Evolutionary conservation across 2,329 filamentous ascomycete species (phyloP).

Genomic region (Nemania sp.): DNA sequence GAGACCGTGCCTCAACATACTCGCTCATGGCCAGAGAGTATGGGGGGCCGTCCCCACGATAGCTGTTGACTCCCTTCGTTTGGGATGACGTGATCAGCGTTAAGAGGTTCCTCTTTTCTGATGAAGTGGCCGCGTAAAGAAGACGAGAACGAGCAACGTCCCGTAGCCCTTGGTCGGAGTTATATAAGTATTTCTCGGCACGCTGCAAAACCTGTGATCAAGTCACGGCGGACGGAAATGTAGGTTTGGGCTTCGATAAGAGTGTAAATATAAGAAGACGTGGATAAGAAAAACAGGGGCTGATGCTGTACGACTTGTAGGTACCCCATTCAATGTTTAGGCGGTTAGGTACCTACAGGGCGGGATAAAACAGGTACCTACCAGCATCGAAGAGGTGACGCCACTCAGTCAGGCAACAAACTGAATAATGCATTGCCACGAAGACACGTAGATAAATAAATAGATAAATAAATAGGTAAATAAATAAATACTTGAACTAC

Average conservation of each 20-base stretch:
- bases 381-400: not conserved
- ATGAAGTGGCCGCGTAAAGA: not conserved
- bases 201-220: not conserved
- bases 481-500: too few relatives aligned
- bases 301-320: not conserved
- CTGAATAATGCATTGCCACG: not conserved
- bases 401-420: constrained; percentile 8
- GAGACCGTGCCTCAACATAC: constrained; percentile 77
- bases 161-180: not conserved
- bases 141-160: not conserved
- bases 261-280: not conserved
- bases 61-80: not conserved
- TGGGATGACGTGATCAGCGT: not conserved
- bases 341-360: not conserved
- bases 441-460: constrained; percentile 17
- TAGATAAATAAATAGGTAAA: too few relatives aligned
- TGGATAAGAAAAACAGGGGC: not conserved
- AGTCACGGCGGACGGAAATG: not conserved
- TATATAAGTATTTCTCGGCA: not conserved
- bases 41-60: too few relatives aligned
- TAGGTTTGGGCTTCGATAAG: constrained; percentile 12
- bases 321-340: not conserved
- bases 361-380: not conserved
- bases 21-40: constrained; percentile 38
- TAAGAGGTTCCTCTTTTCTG: not conserved